Percentiles rank a stretch among this genome's conserved stretches.
Evolutionary conservation across 2,329 filamentous ascomycete species (phyloP).

Genomic region (Fusarium verticillioides): DNA sequence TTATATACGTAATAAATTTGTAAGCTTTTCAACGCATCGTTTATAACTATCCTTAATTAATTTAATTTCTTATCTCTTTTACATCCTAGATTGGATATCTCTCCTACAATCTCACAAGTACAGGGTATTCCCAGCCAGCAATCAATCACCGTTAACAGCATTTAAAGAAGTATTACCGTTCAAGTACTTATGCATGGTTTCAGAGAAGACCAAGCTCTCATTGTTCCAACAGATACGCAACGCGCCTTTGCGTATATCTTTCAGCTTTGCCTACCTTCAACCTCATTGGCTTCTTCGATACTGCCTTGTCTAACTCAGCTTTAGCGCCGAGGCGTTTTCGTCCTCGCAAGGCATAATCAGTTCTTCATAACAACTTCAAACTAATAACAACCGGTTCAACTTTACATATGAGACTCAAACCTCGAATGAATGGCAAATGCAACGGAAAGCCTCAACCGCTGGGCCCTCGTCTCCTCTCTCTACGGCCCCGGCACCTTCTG

Average conservation of each 20-base stretch:
- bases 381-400: accelerated
- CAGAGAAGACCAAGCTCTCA: accelerated
- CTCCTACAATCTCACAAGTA: not conserved
- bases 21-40: no score
- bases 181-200: not conserved
- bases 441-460: not conserved
- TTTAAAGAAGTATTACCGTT: not conserved
- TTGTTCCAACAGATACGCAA: accelerated
- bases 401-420: accelerated
- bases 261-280: not conserved
- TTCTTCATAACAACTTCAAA: not conserved
- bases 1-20: no score
- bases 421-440: not conserved
- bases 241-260: not conserved
- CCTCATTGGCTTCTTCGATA: not conserved
- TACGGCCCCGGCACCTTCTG: not conserved
- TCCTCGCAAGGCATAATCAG: not conserved
- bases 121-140: not conserved
- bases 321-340: not conserved
- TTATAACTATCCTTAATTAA: not conserved
- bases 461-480: not conserved
- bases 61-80: not conserved
- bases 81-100: not conserved
- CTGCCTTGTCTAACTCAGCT: not conserved
- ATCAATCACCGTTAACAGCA: not conserved